Conservation (phyloP, 2,329 filamentous ascomycete genomes). For the Alternaria novae-zelandiae region DNA sequence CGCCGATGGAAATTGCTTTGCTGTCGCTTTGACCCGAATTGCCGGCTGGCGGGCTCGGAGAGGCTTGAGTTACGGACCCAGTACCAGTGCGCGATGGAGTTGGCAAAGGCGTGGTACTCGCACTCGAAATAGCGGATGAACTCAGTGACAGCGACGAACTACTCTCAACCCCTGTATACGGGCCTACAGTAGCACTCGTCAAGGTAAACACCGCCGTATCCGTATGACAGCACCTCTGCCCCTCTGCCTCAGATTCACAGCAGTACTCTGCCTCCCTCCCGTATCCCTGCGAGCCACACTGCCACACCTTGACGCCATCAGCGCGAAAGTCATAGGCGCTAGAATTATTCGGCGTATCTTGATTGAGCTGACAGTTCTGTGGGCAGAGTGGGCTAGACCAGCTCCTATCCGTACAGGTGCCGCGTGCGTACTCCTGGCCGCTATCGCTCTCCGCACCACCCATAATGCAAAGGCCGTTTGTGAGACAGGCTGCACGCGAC, state of each 20-base stretch:
- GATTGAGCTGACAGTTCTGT: background rate
- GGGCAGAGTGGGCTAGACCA: background rate
- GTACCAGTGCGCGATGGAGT: background rate
- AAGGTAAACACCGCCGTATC: background rate
- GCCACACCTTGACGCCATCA: background rate
- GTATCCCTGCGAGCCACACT: background rate
- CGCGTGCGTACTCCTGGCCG: background rate
- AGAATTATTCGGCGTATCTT: background rate
- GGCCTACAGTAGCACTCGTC: background rate
- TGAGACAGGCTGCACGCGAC: background rate
- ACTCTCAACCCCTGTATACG: background rate
- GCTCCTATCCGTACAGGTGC: background rate
- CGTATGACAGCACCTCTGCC: background rate
- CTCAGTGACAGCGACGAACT: background rate
- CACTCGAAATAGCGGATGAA: background rate
- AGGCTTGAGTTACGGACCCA: background rate
- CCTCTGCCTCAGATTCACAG: background rate
- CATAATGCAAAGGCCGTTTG: background rate
- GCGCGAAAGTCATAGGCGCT: background rate
- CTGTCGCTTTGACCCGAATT: background rate
- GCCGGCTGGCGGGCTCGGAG: background rate
- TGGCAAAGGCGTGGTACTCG: background rate
- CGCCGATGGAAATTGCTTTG: background rate
- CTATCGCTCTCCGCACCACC: background rate
- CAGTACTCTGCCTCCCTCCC: background rate